These are phyloP conservation scores for Caloboletus firmus DNA, from an alignment of 1,284 basidiomycete genomes.

Conservation along the genomic window DNA sequence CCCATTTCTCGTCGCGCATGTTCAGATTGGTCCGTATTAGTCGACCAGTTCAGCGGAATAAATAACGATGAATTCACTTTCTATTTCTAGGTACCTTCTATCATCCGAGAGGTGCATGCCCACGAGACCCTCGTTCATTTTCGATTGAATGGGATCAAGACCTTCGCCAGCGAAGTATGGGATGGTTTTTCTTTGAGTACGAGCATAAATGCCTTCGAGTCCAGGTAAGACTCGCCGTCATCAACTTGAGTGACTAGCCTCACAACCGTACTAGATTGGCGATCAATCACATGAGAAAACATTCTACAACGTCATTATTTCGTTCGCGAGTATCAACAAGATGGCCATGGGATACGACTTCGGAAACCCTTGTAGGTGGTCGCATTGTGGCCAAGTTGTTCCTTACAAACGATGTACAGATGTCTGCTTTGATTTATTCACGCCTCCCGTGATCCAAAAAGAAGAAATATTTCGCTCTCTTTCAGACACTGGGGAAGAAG, in stretches of 20 bases:
- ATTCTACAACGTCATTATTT: constrained; percentile 52
- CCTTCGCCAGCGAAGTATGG: constrained; percentile 45
- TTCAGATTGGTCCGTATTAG: constrained; percentile 58
- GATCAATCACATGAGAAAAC: constrained; percentile 51
- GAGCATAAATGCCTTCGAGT: constrained; percentile 63
- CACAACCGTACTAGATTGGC: constrained; percentile 46
- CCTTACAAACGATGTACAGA: constrained; percentile 37
- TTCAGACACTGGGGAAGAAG: constrained; percentile 43
- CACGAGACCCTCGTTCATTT: constrained; percentile 49
- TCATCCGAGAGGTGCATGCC: constrained; percentile 30
- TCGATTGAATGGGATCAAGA: constrained; percentile 63
- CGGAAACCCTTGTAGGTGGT: constrained; percentile 41
- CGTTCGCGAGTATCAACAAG: constrained; percentile 57
- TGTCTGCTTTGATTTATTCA: constrained; percentile 64
- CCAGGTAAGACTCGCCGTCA: constrained; percentile 39
- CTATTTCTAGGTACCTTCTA: constrained; percentile 33
- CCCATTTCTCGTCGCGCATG: constrained; percentile 50
- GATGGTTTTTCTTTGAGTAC: constrained; percentile 60
- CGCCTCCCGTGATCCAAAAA: constrained; percentile 59
- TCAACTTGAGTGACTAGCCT: neutral
- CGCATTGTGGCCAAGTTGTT: constrained; percentile 4
- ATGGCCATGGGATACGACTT: constrained; percentile 58
- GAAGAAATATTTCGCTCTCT: constrained; percentile 55
- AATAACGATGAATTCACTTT: neutral
- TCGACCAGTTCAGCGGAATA: constrained; percentile 9